A percentile compares a stretch with the other conserved stretches of the same genome.
Evolutionary conservation across 352 stramenopile genomes (phyloP).

Genomic region (Phytophthora pisi): DNA sequence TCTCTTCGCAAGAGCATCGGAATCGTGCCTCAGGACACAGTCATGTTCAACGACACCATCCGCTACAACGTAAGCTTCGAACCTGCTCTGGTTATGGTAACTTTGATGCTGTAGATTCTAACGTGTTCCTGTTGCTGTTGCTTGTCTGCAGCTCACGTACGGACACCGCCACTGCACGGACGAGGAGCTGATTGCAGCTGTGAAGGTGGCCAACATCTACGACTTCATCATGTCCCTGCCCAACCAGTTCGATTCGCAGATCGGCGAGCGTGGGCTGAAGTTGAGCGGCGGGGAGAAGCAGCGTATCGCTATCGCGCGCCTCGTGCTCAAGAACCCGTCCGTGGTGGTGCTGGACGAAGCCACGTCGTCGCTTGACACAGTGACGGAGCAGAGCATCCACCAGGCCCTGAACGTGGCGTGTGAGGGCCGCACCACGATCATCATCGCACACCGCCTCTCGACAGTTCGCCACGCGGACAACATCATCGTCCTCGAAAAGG

Average conservation of each 20-base stretch:
- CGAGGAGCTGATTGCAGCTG: constrained; percentile 91
- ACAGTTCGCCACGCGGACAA: constrained; percentile 75
- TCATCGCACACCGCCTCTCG: constrained; percentile 85
- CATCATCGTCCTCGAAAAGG: constrained; percentile 69
- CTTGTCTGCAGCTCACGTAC: constrained; percentile 85
- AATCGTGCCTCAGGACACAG: constrained; percentile 96
- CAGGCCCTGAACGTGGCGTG: constrained; percentile 57
- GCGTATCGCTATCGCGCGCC: constrained; percentile 78
- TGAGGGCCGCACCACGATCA: constrained; percentile 68
- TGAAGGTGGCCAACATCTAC: constrained; percentile 92
- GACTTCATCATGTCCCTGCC: constrained; percentile 94
- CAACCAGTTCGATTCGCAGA: constrained; percentile 91
- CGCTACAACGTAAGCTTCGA: constrained; percentile 91
- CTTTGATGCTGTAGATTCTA: neutral
- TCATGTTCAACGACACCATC: constrained; percentile 98
- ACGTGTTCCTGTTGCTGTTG: constrained; percentile 7
- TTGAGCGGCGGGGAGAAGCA: constrained; percentile 85
- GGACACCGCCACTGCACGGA: constrained; percentile 84
- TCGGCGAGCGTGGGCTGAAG: constrained; percentile 81
- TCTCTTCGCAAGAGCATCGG: constrained; percentile 91
- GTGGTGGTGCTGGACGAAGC: constrained; percentile 85
- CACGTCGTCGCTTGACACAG: constrained; percentile 77
- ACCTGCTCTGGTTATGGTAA: neutral
- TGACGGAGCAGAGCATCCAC: constrained; percentile 77
- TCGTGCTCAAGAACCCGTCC: constrained; percentile 79